Percentiles rank a stretch among this genome's conserved stretches.
These are phyloP conservation scores for Suillus fuscotomentosus DNA, from an alignment of 768 basidiomycete species.

Conservation along the genomic window DNA sequence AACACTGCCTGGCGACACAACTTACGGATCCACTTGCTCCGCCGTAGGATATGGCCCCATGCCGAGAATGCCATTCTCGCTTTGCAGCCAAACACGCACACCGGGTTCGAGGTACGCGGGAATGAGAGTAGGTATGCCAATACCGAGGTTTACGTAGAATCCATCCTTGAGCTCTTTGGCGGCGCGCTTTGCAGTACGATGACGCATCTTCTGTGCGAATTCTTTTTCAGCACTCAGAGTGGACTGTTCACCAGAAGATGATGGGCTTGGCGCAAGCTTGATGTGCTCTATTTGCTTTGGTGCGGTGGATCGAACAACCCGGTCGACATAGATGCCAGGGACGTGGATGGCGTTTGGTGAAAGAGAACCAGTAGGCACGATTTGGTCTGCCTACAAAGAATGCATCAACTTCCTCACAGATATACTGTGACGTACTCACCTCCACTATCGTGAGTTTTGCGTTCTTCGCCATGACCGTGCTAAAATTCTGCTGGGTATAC, in stretches of 20 bases:
- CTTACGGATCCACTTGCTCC: constrained; percentile 79
- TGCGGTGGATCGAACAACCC: constrained; percentile 75
- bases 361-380: constrained; percentile 79
- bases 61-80: constrained; percentile 87
- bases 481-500: constrained; percentile 88
- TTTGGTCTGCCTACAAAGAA: constrained; percentile 70
- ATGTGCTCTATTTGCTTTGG: constrained; percentile 78
- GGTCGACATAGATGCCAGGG: constrained; percentile 85
- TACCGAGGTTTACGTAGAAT: constrained; percentile 85
- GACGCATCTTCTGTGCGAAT: constrained; percentile 52
- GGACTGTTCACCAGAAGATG: constrained; percentile 25
- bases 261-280: constrained; percentile 57
- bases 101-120: constrained; percentile 74
- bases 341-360: constrained; percentile 82
- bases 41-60: constrained; percentile 89
- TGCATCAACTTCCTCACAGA: constrained; percentile 10
- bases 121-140: constrained; percentile 89
- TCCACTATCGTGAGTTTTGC: constrained; percentile 91
- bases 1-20: constrained; percentile 13
- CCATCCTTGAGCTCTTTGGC: constrained; percentile 89
- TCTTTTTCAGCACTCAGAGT: constrained; percentile 48
- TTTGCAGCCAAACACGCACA: constrained; percentile 85
- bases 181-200: constrained; percentile 81
- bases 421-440: constrained; percentile 33
- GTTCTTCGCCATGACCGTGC: constrained; percentile 84